A percentile compares a stretch with the other conserved stretches of the same genome.
phyloP scores from a whole-genome alignment of 169 alveolate species.

The Condylostoma magnum region DNA sequence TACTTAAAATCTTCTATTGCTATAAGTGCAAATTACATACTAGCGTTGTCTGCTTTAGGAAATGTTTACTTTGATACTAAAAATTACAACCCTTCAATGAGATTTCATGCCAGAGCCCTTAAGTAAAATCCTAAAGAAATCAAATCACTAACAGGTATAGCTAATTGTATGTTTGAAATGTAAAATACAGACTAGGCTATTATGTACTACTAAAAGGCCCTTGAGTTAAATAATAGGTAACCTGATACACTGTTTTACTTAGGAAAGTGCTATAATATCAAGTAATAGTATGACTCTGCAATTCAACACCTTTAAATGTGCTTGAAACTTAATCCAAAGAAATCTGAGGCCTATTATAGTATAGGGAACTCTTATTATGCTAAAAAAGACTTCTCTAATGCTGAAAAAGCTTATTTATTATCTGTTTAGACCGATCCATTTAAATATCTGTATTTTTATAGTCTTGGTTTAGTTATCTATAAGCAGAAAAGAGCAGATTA shows the following conservation, averaged over 20 bases:
- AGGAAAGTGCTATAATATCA: conserved; percentile 68
- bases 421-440: conserved; percentile 55
- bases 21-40: conserved; percentile 40
- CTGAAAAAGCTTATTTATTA: conserved; percentile 54
- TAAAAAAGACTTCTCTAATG: conserved; percentile 63
- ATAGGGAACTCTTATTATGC: conserved; percentile 69
- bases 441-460: conserved; percentile 65
- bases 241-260: conserved; percentile 71
- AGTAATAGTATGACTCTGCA: conserved; percentile 56
- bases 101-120: conserved; percentile 57
- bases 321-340: conserved; percentile 55
- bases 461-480: conserved; percentile 66
- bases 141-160: conserved; percentile 71
- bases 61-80: conserved; percentile 62
- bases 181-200: conserved; percentile 60
- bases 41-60: conserved; percentile 64
- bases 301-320: conserved; percentile 58
- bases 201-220: conserved; percentile 50
- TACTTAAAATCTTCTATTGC: conserved; percentile 42
- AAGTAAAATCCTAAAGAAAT: conserved; percentile 53
- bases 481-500: conserved; percentile 46
- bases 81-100: conserved; percentile 47
- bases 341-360: conserved; percentile 66
- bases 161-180: conserved; percentile 57
- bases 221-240: conserved; percentile 46